A percentile compares a stretch with the other conserved stretches of the same genome.
Conservation (phyloP, 768 basidiomycete species). For the Macrolepiota fuliginosa region DNA sequence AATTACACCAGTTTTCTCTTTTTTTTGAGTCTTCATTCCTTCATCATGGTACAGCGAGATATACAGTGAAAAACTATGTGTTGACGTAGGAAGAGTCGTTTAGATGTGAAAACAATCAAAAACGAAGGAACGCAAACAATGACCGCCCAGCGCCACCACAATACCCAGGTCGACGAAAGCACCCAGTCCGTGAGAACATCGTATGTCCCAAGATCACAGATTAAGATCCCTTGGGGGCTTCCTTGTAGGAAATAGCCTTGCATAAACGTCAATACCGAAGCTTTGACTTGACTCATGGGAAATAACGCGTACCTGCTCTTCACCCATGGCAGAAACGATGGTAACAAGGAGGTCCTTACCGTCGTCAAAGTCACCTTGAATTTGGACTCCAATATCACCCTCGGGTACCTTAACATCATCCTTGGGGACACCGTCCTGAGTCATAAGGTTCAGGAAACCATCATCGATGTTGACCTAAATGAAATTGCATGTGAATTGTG, state of each 20-base stretch:
- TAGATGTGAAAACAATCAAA: constrained; percentile 6
- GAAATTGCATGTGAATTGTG: constrained; percentile 9
- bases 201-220: constrained; percentile 45
- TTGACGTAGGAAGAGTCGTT: constrained; percentile 2
- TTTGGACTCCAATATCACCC: constrained; percentile 71
- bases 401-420: constrained; percentile 97
- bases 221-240: constrained; percentile 69
- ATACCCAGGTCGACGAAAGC: constrained; percentile 61
- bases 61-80: constrained; percentile 10
- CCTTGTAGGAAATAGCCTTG: constrained; percentile 83
- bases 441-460: constrained; percentile 94
- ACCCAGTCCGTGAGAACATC: constrained; percentile 61
- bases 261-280: not conserved
- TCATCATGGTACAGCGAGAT: constrained; percentile 10
- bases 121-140: constrained; percentile 9
- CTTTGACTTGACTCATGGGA: not conserved
- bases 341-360: constrained; percentile 90
- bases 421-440: constrained; percentile 72
- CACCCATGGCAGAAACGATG: constrained; percentile 85
- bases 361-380: constrained; percentile 68
- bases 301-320: constrained; percentile 64
- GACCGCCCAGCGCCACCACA: not conserved
- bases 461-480: constrained; percentile 87
- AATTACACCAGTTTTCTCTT: not conserved
- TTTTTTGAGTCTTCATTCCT: constrained; percentile 3